Base-by-base conservation (phyloP, 2,329 filamentous ascomycete species). In the Daldinia sp. region DNA sequence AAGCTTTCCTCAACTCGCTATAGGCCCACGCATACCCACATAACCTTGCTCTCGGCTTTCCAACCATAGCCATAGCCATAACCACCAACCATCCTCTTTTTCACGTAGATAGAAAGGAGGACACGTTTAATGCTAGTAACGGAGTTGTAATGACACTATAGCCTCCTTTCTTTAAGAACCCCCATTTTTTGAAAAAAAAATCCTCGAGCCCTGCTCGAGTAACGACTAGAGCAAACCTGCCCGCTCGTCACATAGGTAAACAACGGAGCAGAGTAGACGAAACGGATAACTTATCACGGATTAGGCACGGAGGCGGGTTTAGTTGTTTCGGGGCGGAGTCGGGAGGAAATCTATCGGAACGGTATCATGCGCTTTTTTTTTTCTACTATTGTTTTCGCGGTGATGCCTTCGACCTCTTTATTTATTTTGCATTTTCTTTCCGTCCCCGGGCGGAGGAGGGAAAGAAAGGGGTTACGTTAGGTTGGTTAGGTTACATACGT, bases 1-100 rank as follows among this genome's bases (percentile, higher is more conserved):
- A 70, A 51, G 54, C 69, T 4, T 68, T 70, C 25, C 58, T 74
- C 30, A 71, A 69, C 55, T 68, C 71, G 3, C 32, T 73, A 39
- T 70, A 63, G 58, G 41, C 4, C 7, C 21, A n/a, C n/a, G n/a
- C 9, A 3, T 6, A 34, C 29, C 43, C 13, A 27, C 37, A 15
- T 25, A 45, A 45, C 43, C n/a, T 27, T n/a, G 21, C 17, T 32
- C 10, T 35, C 47, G 30, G 30, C 27, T 32, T 35, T 32, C 17
- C 11, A 23, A 15, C 29, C 43, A 48, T 32, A 45, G 23, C 29
- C n/a, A 35, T 51, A 7, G 35, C 10, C 13, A 23, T 39, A 25
- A 48, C 41, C 17, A 45, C 13, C 43, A 25, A 48, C 41, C 17
- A 45, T 15, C 27, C 19, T 45, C 45, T 23, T 27, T n/a, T 15